These are phyloP conservation scores for Nothophytophthora sp. DNA, from an alignment of 352 stramenopile genomes.

Conservation along the genomic window DNA sequence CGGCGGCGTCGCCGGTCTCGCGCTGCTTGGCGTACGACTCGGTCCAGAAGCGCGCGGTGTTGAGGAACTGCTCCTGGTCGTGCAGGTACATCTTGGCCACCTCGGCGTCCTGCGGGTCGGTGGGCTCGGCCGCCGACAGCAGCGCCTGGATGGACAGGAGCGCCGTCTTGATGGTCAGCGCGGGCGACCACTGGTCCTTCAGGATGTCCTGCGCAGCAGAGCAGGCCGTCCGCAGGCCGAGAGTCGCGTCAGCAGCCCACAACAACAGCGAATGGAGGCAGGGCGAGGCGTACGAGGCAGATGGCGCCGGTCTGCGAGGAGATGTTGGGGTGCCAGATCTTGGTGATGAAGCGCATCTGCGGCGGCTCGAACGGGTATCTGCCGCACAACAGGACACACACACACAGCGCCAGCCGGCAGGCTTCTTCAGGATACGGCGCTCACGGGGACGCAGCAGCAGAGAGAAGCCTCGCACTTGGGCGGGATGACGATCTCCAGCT, in stretches of 20 bases:
- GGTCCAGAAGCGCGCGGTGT: constrained; percentile 96
- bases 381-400: not conserved
- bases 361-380: constrained; percentile 96
- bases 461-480: constrained; percentile 64
- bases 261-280: not conserved
- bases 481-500: constrained; percentile 95
- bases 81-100: constrained; percentile 97
- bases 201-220: constrained; percentile 89
- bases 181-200: constrained; percentile 97
- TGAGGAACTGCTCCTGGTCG: constrained; percentile 91
- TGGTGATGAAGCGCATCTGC: constrained; percentile 93
- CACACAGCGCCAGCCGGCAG: not conserved
- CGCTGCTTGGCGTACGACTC: constrained; percentile 93
- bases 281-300: constrained; percentile 75
- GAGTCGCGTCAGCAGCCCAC: not conserved
- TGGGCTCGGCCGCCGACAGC: constrained; percentile 93
- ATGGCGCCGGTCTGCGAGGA: constrained; percentile 97
- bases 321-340: constrained; percentile 98
- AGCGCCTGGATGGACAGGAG: constrained; percentile 96
- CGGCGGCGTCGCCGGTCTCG: constrained; percentile 48
- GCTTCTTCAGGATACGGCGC: not conserved
- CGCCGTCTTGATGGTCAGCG: constrained; percentile 97
- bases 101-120: constrained; percentile 93
- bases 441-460: not conserved
- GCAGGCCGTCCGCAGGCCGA: not conserved